Evolutionary conservation across 495 filamentous ascomycete species (phyloP).

Genomic region (Hypoxylon crocopeplum): DNA sequence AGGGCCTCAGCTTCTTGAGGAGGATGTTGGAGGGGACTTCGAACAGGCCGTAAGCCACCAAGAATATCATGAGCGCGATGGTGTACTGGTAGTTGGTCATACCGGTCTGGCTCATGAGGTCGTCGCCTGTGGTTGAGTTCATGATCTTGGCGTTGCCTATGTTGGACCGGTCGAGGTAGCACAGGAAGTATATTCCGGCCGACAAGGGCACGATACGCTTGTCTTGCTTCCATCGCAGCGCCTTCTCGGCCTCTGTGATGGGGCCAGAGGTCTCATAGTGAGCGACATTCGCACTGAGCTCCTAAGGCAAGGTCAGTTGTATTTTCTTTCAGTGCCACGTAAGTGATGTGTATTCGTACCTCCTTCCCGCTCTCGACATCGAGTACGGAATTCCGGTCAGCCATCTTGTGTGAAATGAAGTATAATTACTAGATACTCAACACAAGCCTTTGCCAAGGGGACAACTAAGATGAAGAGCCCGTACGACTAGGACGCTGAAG

Average conservation of each 20-base stretch:
- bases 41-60: slow-evolving; percentile 46
- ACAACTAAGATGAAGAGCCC: not conserved
- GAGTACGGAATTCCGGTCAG: slow-evolving; percentile 12
- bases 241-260: slow-evolving; percentile 42
- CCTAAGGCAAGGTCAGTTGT: slow-evolving; percentile 1
- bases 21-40: slow-evolving; percentile 74
- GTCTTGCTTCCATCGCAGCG: slow-evolving; percentile 67
- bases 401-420: slow-evolving; percentile 7
- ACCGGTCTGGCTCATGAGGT: slow-evolving; percentile 63
- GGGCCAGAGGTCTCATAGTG: slow-evolving; percentile 23
- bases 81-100: slow-evolving; percentile 75
- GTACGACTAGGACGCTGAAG: not conserved
- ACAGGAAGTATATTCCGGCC: slow-evolving; percentile 61
- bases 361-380: slow-evolving; percentile 29
- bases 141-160: slow-evolving; percentile 50
- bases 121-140: slow-evolving; percentile 56
- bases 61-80: slow-evolving; percentile 65
- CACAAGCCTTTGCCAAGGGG: not conserved
- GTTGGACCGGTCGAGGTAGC: slow-evolving; percentile 57
- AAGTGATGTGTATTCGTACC: slow-evolving; percentile 1
- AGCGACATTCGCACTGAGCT: slow-evolving; percentile 8
- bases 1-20: slow-evolving; percentile 65
- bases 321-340: not conserved
- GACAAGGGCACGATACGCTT: slow-evolving; percentile 58
- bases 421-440: not conserved